Percentiles rank a stretch among this genome's conserved stretches.
These are phyloP conservation scores for Leccinum sublutescens DNA, from an alignment of 768 basidiomycete species.

Conservation along the genomic window DNA sequence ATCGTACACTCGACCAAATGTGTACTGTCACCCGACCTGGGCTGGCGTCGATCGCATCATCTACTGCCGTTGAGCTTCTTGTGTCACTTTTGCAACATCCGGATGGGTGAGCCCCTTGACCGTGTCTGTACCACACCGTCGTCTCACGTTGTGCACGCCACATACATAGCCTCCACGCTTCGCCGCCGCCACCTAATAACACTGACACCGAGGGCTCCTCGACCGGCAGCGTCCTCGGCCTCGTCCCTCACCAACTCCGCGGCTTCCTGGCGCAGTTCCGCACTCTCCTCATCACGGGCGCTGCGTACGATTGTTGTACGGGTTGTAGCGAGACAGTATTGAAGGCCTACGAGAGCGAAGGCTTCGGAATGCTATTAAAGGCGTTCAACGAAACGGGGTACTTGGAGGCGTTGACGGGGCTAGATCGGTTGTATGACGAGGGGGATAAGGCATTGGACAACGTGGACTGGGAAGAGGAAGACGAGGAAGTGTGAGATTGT, in stretches of 20 bases:
- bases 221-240: slow-evolving; percentile 63
- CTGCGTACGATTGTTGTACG: slow-evolving; percentile 84
- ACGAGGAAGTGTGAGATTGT: neutral
- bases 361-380: slow-evolving; percentile 73
- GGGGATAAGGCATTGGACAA: slow-evolving; percentile 68
- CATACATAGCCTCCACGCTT: slow-evolving; percentile 52
- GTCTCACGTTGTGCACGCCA: neutral
- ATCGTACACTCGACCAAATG: slow-evolving; percentile 97
- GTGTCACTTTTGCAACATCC: slow-evolving; percentile 90
- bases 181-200: slow-evolving; percentile 57
- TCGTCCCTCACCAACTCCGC: slow-evolving; percentile 92
- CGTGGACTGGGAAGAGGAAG: slow-evolving; percentile 77
- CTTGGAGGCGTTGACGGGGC: slow-evolving; percentile 71
- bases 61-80: slow-evolving; percentile 90
- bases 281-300: slow-evolving; percentile 79
- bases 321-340: slow-evolving; percentile 86
- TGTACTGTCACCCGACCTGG: slow-evolving; percentile 97
- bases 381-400: slow-evolving; percentile 83
- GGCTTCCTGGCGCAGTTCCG: slow-evolving; percentile 88
- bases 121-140: too few relatives aligned
- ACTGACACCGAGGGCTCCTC: slow-evolving; percentile 9
- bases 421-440: slow-evolving; percentile 75
- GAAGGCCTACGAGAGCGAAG: slow-evolving; percentile 75
- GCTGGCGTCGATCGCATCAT: slow-evolving; percentile 86
- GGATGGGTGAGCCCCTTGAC: slow-evolving; percentile 54